A percentile compares a stretch with the other conserved stretches of the same genome.
Conservation (phyloP, 192 early-diverging fungal species). For the Coemansia sp. region DNA sequence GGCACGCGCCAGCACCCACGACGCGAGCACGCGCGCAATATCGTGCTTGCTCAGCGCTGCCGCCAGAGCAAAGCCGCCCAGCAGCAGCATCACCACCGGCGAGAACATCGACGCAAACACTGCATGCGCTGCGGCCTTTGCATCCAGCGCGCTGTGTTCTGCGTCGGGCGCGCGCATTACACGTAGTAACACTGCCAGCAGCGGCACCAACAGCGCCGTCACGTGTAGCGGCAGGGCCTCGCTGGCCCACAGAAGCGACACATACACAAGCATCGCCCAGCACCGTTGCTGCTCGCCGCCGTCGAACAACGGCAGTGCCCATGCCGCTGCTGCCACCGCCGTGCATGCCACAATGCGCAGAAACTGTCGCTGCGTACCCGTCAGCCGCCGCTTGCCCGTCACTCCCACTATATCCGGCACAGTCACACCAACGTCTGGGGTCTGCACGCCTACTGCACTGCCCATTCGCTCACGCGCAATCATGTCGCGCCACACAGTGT, state of each 20-base stretch:
- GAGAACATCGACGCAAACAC: conserved; percentile 95
- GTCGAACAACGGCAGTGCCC: conserved; percentile 65
- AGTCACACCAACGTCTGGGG: conserved; percentile 40
- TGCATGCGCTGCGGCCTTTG: conserved; percentile 74
- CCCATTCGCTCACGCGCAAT: conserved; percentile 82
- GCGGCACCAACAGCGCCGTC: conserved; percentile 84
- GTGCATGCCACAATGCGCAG: conserved; percentile 57
- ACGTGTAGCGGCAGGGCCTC: conserved; percentile 93
- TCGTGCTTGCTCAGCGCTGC: conserved; percentile 93
- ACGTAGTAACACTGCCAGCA: conserved; percentile 78
- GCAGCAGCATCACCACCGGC: conserved; percentile 91
- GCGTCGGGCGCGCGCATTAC: conserved; percentile 70
- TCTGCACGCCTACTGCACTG: conserved; percentile 68
- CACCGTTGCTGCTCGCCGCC: conserved; percentile 79
- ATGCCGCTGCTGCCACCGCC: conserved; percentile 59
- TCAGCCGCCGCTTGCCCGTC: conserved; percentile 54
- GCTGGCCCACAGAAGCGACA: conserved; percentile 87
- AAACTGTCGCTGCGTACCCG: conserved; percentile 56
- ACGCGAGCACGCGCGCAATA: conserved; percentile 89
- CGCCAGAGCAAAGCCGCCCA: conserved; percentile 93
- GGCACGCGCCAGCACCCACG: conserved; percentile 82
- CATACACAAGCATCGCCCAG: conserved; percentile 89
- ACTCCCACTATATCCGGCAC: conserved; percentile 22
- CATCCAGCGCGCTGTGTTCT: conserved; percentile 55
- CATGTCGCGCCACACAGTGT: conserved; percentile 98